Conservation (phyloP, 805 yeast species). For the Komagataella ulmi region DNA sequence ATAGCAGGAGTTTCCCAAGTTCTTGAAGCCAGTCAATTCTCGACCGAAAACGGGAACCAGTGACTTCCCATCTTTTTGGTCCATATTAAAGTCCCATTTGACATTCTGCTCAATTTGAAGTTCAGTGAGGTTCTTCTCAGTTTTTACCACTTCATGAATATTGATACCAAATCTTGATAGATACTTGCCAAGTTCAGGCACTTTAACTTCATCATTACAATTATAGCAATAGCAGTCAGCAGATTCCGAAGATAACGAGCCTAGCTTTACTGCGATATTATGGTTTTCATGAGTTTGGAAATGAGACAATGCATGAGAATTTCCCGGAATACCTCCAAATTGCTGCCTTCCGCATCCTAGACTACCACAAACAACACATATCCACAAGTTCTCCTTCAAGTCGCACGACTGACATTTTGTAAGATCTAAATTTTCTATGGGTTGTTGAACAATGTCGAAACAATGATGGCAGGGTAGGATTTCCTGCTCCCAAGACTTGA, state of each 20-base stretch:
- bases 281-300: constrained; percentile 40
- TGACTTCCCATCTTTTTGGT: constrained; percentile 53
- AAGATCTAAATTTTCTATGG: constrained; percentile 16
- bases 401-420: constrained; percentile 45
- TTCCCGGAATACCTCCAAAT: constrained; percentile 89
- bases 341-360: constrained; percentile 92
- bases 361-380: constrained; percentile 84
- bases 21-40: constrained; percentile 72
- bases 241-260: constrained; percentile 68
- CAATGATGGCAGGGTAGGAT: constrained; percentile 73
- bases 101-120: constrained; percentile 85
- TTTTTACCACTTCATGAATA: constrained; percentile 38
- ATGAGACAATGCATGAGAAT: constrained; percentile 81
- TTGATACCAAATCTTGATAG: constrained; percentile 59
- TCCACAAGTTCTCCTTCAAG: constrained; percentile 73
- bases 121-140: constrained; percentile 83
- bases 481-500: constrained; percentile 88
- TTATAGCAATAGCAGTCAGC: constrained; percentile 83
- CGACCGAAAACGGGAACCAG: constrained; percentile 59
- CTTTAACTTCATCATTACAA: constrained; percentile 81
- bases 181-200: constrained; percentile 37
- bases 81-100: constrained; percentile 86
- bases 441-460: constrained; percentile 30
- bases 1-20: constrained; percentile 90
- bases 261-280: constrained; percentile 80